Evolutionary conservation across 2,329 filamentous ascomycete genomes (phyloP), one percentile per base, ranked within the genome.

Genomic region (Curvularia spicifera): DNA sequence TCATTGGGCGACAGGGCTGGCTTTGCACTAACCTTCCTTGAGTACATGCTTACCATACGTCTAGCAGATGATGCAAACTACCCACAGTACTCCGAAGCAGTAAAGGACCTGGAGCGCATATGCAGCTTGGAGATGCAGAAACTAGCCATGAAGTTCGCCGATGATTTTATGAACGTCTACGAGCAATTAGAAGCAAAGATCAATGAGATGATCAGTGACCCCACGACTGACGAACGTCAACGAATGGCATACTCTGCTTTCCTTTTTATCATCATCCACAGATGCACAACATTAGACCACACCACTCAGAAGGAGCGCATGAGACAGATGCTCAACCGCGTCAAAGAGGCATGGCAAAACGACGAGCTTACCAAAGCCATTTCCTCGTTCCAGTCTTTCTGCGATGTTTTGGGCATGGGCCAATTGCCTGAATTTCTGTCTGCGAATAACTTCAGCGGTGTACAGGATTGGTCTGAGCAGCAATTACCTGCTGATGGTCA

Each of bases 191-290:
- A 96, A 74, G 84, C 83, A 37, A 92, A 92, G 71, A 89, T 98
- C 59, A 89, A 89, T 59, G 90, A 94, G 74, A 88, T 96, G 81
- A 84, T 90, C 72, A 83, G 87, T 61, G 86, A 90, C 47, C 87
- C 90, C 29, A 84, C 85, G 53, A 79, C 90, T 29, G 94, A 97
- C 70, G 89, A 94, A 69, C 92, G 93, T 71, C 86, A 93, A 31
- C 87, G 91, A 56, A 89, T 95, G 71, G 91, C 93, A 1, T 93
- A 96, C 70, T 91, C 88, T 67, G 94, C 93, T 9, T 94, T 98
- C 63, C 82, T 98, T 0, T 96, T 99, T 74, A 95, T 96, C 58
- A 95, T 99, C 61, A 89, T 95, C 68, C 94, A 98, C 76, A 91
- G 95, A 59, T 88, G 92, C 35, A 88, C 84, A 22, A 88, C 87